Evolutionary conservation across 2,329 filamentous ascomycete species (phyloP).

Genomic region (Grosmannia huntii): DNA sequence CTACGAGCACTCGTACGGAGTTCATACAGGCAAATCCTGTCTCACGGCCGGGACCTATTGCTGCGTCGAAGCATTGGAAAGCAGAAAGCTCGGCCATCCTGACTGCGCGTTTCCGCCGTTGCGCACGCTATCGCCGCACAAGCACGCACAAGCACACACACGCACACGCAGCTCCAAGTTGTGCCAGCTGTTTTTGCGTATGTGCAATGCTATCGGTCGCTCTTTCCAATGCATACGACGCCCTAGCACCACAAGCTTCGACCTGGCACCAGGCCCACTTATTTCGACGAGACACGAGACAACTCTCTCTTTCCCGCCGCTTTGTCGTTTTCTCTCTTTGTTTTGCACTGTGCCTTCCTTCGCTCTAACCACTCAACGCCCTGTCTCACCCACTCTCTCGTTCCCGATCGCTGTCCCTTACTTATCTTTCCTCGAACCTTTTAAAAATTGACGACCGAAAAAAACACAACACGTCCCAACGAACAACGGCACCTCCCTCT

Average conservation of each 20-base stretch:
- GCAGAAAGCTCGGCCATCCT: not conserved
- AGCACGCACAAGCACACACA: not conserved
- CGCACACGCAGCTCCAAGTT: not conserved
- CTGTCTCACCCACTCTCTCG: constrained; percentile 1
- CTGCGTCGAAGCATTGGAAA: not conserved
- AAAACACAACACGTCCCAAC: not conserved
- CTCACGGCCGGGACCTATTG: not conserved
- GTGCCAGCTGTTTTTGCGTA: not conserved
- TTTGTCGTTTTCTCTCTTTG: not conserved
- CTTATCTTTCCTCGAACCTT: not conserved
- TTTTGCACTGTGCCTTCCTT: not conserved
- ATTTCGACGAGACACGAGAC: not conserved
- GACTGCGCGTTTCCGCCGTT: not conserved
- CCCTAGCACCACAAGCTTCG: not conserved
- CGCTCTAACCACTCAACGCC: not conserved
- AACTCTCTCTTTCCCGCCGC: not conserved
- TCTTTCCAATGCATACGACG: not conserved
- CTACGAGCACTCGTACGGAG: not conserved
- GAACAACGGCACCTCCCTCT: not conserved
- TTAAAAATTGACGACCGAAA: not conserved
- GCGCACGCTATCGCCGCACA: not conserved
- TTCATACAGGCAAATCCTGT: not conserved
- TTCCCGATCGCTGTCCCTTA: not conserved
- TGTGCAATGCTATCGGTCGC: not conserved
- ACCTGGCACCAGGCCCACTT: not conserved